A percentile compares a stretch with the other conserved stretches of the same genome.
phyloP scores from a whole-genome alignment of 2,329 filamentous ascomycete species.

The Ceratocystis destructans region DNA sequence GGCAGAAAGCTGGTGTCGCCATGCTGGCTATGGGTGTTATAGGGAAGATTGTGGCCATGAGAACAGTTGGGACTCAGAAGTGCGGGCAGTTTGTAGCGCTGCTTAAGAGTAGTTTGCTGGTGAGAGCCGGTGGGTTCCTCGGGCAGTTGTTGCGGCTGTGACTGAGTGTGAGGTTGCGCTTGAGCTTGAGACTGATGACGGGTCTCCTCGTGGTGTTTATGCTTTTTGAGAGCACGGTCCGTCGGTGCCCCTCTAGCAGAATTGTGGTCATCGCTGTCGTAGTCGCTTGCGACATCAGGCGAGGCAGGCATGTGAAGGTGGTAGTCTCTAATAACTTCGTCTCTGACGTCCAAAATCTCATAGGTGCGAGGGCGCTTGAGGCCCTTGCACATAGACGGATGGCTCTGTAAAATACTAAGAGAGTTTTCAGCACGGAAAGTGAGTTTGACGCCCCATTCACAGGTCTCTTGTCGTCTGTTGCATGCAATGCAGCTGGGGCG shows the following conservation, averaged over 20 bases:
- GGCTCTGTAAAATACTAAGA: constrained; percentile 24
- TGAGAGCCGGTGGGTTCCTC: neutral
- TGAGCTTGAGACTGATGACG: neutral
- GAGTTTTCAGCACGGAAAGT: constrained; percentile 29
- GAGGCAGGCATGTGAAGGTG: constrained; percentile 22
- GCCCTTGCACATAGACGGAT: constrained; percentile 27
- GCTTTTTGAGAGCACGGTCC: neutral
- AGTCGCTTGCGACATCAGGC: constrained; percentile 15
- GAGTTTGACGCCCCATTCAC: constrained; percentile 30
- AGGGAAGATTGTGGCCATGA: neutral
- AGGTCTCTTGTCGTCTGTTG: constrained; percentile 25
- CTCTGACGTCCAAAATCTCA: constrained; percentile 29
- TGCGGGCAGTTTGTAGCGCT: constrained; percentile 13
- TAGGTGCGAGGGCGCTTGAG: constrained; percentile 24
- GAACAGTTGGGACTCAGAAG: constrained; percentile 3
- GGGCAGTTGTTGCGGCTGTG: neutral
- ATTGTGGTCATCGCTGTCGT: constrained; percentile 15
- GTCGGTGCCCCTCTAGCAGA: neutral
- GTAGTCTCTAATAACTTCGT: constrained; percentile 29
- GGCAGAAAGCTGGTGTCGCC: neutral
- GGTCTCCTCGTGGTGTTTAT: neutral
- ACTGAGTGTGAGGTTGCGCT: neutral
- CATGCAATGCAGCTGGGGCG: constrained; percentile 28
- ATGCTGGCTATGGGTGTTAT: neutral
- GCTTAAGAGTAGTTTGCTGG: constrained; percentile 6